These are phyloP conservation scores for Ailanthus altissimus DNA, from an alignment of 345 rosid species.

Conservation along the genomic window DNA sequence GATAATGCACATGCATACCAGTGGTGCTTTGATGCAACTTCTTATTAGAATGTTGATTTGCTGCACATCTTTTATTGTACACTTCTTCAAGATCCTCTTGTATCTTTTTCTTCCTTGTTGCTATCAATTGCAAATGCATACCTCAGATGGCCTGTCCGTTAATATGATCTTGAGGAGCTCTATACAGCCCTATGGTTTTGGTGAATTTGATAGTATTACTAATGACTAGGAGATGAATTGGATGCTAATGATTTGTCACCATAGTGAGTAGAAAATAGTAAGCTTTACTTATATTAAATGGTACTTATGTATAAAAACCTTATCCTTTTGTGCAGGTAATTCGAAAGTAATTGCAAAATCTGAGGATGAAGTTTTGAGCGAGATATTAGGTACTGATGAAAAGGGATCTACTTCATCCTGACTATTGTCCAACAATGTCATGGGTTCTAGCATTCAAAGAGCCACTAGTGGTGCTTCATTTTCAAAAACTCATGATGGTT, in stretches of 20 bases:
- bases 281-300: neutral
- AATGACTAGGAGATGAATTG: neutral
- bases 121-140: neutral
- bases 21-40: neutral
- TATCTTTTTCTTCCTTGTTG: neutral
- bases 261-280: neutral
- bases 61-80: neutral
- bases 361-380: slow-evolving; percentile 69
- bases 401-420: slow-evolving; percentile 54
- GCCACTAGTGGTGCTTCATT: slow-evolving; percentile 43
- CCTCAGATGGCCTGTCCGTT: neutral
- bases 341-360: slow-evolving; percentile 41
- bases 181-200: neutral
- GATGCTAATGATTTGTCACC: neutral
- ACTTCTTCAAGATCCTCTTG: neutral
- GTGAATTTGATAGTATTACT: neutral
- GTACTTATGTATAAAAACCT: slow-evolving; percentile 9
- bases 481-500: slow-evolving; percentile 37
- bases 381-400: slow-evolving; percentile 67
- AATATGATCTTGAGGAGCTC: neutral
- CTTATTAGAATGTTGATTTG: neutral
- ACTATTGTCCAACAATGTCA: slow-evolving; percentile 30
- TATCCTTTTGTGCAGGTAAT: slow-evolving; percentile 43
- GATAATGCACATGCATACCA: neutral
- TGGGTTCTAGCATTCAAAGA: slow-evolving; percentile 36